A percentile compares a stretch with the other conserved stretches of the same genome.
phyloP scores from a whole-genome alignment of 2,329 filamentous ascomycete genomes.

The Dendryphion nanum region DNA sequence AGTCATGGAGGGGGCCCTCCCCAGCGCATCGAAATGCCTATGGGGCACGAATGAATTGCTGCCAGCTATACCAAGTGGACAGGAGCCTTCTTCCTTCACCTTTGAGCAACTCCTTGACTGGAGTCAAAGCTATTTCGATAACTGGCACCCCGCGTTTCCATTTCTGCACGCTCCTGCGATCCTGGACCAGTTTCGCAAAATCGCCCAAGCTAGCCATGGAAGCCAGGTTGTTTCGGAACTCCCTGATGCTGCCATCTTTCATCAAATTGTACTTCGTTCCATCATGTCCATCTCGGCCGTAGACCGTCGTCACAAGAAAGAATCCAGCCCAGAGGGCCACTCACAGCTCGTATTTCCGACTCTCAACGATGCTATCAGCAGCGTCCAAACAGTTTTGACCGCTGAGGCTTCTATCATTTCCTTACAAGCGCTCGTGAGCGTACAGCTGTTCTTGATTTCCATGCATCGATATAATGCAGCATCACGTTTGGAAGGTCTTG shows the following conservation, averaged over 20 bases:
- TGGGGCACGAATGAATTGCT: slow-evolving; percentile 7
- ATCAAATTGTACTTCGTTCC: slow-evolving; percentile 20
- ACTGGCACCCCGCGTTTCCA: slow-evolving; percentile 26
- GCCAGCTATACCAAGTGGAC: slow-evolving; percentile 1
- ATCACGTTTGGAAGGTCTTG: slow-evolving; percentile 19
- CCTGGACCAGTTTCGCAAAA: slow-evolving; percentile 15
- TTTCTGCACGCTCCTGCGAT: slow-evolving; percentile 22
- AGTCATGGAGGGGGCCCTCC: slow-evolving; percentile 14
- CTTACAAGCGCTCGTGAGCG: slow-evolving; percentile 21
- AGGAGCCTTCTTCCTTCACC: slow-evolving; percentile 1
- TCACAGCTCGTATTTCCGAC: neutral
- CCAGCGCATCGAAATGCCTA: slow-evolving; percentile 9
- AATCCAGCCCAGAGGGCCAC: neutral
- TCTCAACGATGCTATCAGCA: slow-evolving; percentile 7
- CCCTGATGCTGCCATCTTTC: slow-evolving; percentile 4
- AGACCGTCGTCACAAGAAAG: slow-evolving; percentile 18
- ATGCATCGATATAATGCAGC: slow-evolving; percentile 27
- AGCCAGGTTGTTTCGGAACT: too few species aligned
- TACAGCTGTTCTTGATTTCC: slow-evolving; percentile 20
- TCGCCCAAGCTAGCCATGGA: slow-evolving; percentile 4
- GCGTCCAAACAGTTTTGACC: slow-evolving; percentile 13
- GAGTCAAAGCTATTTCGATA: slow-evolving; percentile 28
- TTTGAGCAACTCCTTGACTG: slow-evolving; percentile 24
- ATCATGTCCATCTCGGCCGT: slow-evolving; percentile 21
- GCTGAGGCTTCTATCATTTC: slow-evolving; percentile 23